Percentiles rank a stretch among this genome's conserved stretches.
These are phyloP conservation scores for Naegleria fowleri DNA, from an alignment of 208 protist species.

Conservation along the genomic window DNA sequence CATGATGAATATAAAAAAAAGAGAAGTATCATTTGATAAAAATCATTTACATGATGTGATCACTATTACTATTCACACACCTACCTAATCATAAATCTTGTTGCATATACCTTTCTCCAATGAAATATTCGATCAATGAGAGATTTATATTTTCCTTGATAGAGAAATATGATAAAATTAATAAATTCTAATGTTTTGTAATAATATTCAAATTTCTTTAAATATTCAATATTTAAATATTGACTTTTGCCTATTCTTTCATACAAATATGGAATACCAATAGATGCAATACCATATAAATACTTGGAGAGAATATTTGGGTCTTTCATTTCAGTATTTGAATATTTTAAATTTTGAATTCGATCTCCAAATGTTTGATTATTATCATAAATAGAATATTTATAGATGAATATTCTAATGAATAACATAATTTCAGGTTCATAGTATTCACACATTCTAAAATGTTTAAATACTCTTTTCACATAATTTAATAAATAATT, in stretches of 20 bases:
- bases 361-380: conserved; percentile 14
- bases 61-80: too few species aligned
- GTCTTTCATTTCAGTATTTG: background rate
- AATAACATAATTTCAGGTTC: conserved; percentile 1
- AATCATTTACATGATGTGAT: too few species aligned
- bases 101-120: conserved; percentile 16
- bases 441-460: background rate
- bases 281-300: background rate
- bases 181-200: background rate
- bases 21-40: too few species aligned
- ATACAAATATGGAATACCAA: background rate
- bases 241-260: background rate
- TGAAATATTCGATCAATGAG: background rate
- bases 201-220: conserved; percentile 6
- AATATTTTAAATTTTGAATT: conserved; percentile 23
- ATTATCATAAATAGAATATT: conserved; percentile 22
- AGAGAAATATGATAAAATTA: conserved; percentile 13
- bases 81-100: background rate
- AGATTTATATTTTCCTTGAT: background rate
- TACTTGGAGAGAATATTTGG: background rate
- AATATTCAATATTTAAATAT: background rate
- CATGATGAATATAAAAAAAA: too few species aligned
- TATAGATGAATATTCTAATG: background rate
- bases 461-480: background rate
- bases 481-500: background rate